Evolutionary conservation across 2,329 filamentous ascomycete genomes (phyloP).

Genomic region (Clonostachys byssicola): DNA sequence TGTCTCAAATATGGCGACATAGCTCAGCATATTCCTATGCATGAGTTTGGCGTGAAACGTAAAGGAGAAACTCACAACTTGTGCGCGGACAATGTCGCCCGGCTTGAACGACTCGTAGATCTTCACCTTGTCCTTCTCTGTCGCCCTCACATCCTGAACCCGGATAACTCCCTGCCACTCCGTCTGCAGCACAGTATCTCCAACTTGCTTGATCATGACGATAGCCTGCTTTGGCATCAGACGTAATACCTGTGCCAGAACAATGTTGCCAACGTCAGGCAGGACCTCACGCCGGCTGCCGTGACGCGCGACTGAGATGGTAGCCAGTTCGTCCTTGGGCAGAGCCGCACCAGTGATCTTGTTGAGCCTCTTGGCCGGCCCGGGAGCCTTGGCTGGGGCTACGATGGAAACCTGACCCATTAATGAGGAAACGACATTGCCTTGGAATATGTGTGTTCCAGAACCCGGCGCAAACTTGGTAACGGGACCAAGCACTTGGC

Average conservation of each 20-base stretch:
- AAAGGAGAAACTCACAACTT: conserved; percentile 57
- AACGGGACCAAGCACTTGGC: conserved; percentile 70
- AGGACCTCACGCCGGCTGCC: conserved; percentile 63
- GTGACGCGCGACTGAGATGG: conserved; percentile 50
- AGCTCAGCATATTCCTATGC: background rate
- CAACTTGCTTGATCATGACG: conserved; percentile 80
- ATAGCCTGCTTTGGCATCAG: conserved; percentile 82
- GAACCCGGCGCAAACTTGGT: conserved; percentile 68
- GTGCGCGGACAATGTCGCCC: conserved; percentile 84
- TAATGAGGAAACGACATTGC: conserved; percentile 76
- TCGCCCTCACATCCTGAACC: conserved; percentile 86
- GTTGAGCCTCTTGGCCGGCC: conserved; percentile 54
- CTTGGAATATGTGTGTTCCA: conserved; percentile 78
- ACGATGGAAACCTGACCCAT: conserved; percentile 64
- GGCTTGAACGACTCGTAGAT: conserved; percentile 89
- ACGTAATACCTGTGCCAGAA: conserved; percentile 81
- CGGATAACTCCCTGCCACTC: conserved; percentile 84
- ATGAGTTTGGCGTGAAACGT: background rate
- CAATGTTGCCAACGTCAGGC: conserved; percentile 74
- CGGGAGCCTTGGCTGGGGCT: conserved; percentile 35
- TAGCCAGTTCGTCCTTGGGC: conserved; percentile 34
- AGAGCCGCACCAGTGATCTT: conserved; percentile 39
- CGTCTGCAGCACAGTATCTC: conserved; percentile 66
- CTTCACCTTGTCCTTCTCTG: conserved; percentile 92
- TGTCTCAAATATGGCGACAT: background rate